Base-by-base conservation (phyloP, 805 yeast genomes). In the Maudiozyma saulgeensis region DNA sequence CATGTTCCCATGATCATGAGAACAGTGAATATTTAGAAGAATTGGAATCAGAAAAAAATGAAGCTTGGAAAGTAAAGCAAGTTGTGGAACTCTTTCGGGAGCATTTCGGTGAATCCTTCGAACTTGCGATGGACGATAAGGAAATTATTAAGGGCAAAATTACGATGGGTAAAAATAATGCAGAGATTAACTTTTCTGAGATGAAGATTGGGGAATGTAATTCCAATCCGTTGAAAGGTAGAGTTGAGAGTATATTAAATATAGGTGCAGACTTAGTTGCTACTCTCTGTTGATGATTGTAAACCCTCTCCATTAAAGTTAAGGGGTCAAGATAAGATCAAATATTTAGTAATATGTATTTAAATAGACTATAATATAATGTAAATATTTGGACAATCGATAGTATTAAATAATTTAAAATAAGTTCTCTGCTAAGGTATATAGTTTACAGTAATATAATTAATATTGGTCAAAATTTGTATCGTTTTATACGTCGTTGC, bases 61-160 rank as follows among this genome's bases (percentile, higher is more conserved):
- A 52, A n/a, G 42, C 49, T 28, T 64, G 70, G 57, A 71, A 82
- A 53, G 64, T 79, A 5, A 69, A 71, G 19, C 75, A 87, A 50
- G 77, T 93, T 11, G 63, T 78, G 2, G 72, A 79, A 12, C 70
- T 93, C 42, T 70, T 93, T 45, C 71, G 73, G 44, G 89, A 93
- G 0, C 99, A 93, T 59, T 93, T 93, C 69, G 99, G 98, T 15
- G 87, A 84, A 23, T 67, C 89, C 0, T 79, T 86, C 51, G 60
- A 68, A 0, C 49, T 66, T 7, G 41, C 57, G 34, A 44, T 64
- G 40, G 51, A 53, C 12, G 56, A 62, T 37, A 49, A 45, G 7
- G 66, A 71, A 49, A 68, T 70, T 48, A 53, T 60, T 9, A 59
- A 70, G 12, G 78, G 78, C n/a, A 86, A 87, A 0, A 60, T 93